A percentile compares a stretch with the other conserved stretches of the same genome.
Conservation (phyloP, 2,329 filamentous ascomycete genomes). For the Thelonectria olida region DNA sequence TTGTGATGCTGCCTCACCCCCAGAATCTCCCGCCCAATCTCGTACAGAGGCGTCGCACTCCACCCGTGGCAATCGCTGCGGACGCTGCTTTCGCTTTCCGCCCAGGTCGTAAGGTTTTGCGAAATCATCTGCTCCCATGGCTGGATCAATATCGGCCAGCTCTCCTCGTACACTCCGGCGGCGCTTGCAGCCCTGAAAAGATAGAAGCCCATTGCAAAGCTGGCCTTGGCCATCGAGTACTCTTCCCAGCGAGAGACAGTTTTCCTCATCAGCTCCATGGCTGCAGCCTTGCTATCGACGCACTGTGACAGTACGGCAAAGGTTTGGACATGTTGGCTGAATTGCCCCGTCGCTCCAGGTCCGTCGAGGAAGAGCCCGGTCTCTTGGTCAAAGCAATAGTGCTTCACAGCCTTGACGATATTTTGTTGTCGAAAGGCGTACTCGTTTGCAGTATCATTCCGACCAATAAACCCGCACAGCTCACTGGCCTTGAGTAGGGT, state of each 20-base stretch:
- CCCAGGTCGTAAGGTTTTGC: constrained; percentile 17
- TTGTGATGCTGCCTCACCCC: constrained; percentile 7
- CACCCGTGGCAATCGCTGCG: constrained; percentile 14
- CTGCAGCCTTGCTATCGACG: neutral
- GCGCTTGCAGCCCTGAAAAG: constrained; percentile 11
- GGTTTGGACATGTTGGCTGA: constrained; percentile 18
- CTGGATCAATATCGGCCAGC: constrained; percentile 9
- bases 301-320: constrained; percentile 9
- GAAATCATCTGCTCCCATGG: constrained; percentile 19
- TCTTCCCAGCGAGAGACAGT: neutral
- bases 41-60: constrained; percentile 13
- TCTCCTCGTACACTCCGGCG: constrained; percentile 11
- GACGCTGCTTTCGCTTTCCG: constrained; percentile 18
- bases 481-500: constrained; percentile 10
- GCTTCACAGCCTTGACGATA: constrained; percentile 4
- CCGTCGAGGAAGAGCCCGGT: constrained; percentile 12
- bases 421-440: constrained; percentile 9
- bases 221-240: constrained; percentile 10
- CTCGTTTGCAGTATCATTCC: constrained; percentile 8
- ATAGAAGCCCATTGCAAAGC: constrained; percentile 16
- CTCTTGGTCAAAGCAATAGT: constrained; percentile 1
- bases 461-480: constrained; percentile 6
- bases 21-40: constrained; percentile 5
- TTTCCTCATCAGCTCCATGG: constrained; percentile 9
- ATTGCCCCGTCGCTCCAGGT: neutral